A percentile compares a stretch with the other conserved stretches of the same genome.
Conservation (phyloP, 164 flowering plant species). For the Platanus orientalis region DNA sequence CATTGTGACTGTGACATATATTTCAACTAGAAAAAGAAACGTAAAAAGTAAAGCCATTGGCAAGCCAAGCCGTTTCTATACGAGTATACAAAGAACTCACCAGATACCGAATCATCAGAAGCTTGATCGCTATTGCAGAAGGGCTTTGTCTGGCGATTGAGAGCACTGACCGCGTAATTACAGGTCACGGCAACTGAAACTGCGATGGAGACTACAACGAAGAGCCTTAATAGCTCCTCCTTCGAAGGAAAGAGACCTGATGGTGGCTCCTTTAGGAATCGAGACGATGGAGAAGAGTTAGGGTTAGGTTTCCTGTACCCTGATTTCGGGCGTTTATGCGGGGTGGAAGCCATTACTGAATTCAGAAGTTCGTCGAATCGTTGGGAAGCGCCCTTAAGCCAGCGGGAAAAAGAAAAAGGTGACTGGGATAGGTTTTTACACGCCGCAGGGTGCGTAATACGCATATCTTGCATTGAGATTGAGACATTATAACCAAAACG, state of each 20-base stretch:
- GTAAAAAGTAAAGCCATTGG: too few relatives aligned
- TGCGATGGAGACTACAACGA: constrained; percentile 55
- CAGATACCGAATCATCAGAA: constrained; percentile 28
- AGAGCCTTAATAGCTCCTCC: constrained; percentile 45
- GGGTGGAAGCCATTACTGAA: constrained; percentile 24
- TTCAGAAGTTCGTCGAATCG: background rate
- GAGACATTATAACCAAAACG: too few relatives aligned
- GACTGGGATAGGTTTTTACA: too few relatives aligned
- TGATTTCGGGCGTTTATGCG: constrained; percentile 26
- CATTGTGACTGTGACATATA: too few relatives aligned
- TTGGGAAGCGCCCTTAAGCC: too few relatives aligned
- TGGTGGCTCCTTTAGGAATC: constrained; percentile 38
- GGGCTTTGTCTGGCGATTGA: constrained; percentile 43
- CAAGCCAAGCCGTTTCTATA: too few relatives aligned
- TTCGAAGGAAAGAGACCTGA: constrained; percentile 52
- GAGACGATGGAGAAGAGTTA: constrained; percentile 17
- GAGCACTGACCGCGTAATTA: constrained; percentile 28
- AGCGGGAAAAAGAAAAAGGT: too few relatives aligned
- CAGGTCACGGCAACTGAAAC: constrained; percentile 45
- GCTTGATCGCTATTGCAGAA: constrained; percentile 50
- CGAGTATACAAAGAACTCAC: constrained; percentile 20
- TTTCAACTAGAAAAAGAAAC: too few relatives aligned
- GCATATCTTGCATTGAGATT: too few relatives aligned
- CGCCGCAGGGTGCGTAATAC: too few relatives aligned
- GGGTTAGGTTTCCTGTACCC: constrained; percentile 7